Evolutionary conservation across 2,329 filamentous ascomycete genomes (phyloP), one percentile per base, ranked within the genome.

Genomic region (Aotearoamyces nothofagi): DNA sequence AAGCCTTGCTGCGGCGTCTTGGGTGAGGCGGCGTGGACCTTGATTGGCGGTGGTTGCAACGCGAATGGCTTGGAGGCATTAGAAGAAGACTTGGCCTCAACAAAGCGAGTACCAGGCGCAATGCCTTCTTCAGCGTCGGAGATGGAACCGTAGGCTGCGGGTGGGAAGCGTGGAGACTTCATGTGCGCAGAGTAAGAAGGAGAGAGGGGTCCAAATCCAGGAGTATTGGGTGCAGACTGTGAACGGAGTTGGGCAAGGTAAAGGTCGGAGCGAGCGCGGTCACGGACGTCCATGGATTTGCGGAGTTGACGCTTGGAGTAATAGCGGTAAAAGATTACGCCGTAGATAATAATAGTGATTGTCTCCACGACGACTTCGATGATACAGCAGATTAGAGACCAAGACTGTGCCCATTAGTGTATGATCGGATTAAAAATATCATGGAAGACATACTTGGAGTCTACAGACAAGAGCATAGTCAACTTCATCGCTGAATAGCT

Each of bases 241-340:
- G 72, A 61, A 42, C 76, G 77, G 23, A 84, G 70, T 52, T 83
- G 78, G 31, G 78, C 84, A 38, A 96, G 81, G 62, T 96, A 96
- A 39, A 98, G 71, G 52, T 96, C 86, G 36, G 81, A 87, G 38
- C 90, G 80, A 40, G 90, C 90, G 49, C 81, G 79, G 64, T 98
- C 90, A 45, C 90, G 83, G 51, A 80, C 64, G 52, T 92, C 80
- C 90, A 98, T 98, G 38, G 84, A 86, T 67, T 94, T 96, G 57
- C 79, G 76, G 38, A 98, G 80, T 52, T 80, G 79, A 53, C 83
- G 79, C 69, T 96, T 98, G 41, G 80, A 84, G 71, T 86, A 93
- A 67, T 92, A 92, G 44, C 90, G 80, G 66, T 92, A 96, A 64
- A 96, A 94, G 52, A 94, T 75, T 49, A 94, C 69, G 47, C 71